These are phyloP conservation scores for Daldinia eschscholtzii DNA, from an alignment of 2,329 filamentous ascomycete species.

Conservation along the genomic window DNA sequence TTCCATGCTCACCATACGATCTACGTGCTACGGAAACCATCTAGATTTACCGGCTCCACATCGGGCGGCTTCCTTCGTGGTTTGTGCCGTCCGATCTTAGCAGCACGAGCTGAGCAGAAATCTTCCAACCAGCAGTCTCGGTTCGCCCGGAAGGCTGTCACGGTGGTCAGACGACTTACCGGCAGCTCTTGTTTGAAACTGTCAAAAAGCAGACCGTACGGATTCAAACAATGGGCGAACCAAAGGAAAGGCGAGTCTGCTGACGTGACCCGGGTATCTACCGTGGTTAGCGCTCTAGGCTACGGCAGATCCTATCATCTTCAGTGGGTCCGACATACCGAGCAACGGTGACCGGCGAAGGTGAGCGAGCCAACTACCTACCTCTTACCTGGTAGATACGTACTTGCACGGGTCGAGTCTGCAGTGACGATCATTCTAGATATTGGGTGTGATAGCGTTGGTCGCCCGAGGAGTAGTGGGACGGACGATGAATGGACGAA, in stretches of 20 bases:
- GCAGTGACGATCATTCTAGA: conserved; percentile 39
- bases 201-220: conserved; percentile 21
- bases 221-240: conserved; percentile 26
- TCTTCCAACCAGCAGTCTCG: conserved; percentile 35
- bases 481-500: conserved; percentile 38
- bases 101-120: conserved; percentile 36
- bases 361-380: conserved; percentile 28
- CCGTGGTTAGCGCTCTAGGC: conserved; percentile 35
- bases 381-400: not conserved
- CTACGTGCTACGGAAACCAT: conserved; percentile 41
- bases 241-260: conserved; percentile 35
- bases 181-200: conserved; percentile 17
- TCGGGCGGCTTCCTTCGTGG: conserved; percentile 21
- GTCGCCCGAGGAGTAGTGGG: conserved; percentile 31
- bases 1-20: conserved; percentile 33
- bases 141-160: conserved; percentile 34
- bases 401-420: conserved; percentile 29
- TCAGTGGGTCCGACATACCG: conserved; percentile 37
- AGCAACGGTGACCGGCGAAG: conserved; percentile 40
- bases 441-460: conserved; percentile 26
- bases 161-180: conserved; percentile 35
- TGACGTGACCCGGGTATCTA: conserved; percentile 39
- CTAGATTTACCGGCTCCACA: conserved; percentile 36
- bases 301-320: conserved; percentile 36
- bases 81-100: conserved; percentile 17